These are phyloP conservation scores for Lophiostoma macrostomum DNA, from an alignment of 495 filamentous ascomycete species.

Conservation along the genomic window DNA sequence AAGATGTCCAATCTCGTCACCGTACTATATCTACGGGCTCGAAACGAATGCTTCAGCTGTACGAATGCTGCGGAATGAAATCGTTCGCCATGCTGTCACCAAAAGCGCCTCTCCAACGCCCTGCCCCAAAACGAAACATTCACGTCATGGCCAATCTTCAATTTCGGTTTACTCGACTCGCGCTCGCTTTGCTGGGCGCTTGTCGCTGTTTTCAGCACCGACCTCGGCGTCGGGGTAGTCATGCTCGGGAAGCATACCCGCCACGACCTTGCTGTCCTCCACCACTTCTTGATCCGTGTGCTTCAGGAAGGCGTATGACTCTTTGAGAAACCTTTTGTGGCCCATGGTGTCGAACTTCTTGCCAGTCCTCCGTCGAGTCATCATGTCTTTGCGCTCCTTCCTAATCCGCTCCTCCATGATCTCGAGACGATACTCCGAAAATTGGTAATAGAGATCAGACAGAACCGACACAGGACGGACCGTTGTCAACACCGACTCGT, in stretches of 20 bases:
- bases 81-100: too few species aligned
- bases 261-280: slow-evolving; percentile 51
- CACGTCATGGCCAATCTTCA: too few species aligned
- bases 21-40: too few species aligned
- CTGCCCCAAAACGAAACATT: not conserved
- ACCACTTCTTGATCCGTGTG: slow-evolving; percentile 59
- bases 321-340: slow-evolving; percentile 44
- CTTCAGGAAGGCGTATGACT: slow-evolving; percentile 55
- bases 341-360: slow-evolving; percentile 43
- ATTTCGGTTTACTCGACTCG: slow-evolving; percentile 11
- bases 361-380: slow-evolving; percentile 31
- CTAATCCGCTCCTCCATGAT: slow-evolving; percentile 58
- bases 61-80: too few species aligned
- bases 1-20: too few species aligned
- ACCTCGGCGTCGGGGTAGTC: slow-evolving; percentile 34
- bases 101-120: too few species aligned
- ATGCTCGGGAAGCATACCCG: slow-evolving; percentile 48
- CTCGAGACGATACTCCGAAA: slow-evolving; percentile 66
- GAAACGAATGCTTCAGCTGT: too few species aligned
- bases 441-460: slow-evolving; percentile 67
- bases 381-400: slow-evolving; percentile 41
- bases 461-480: slow-evolving; percentile 65
- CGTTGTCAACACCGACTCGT: slow-evolving; percentile 65
- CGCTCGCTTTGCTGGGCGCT: slow-evolving; percentile 23
- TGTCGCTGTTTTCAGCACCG: slow-evolving; percentile 8